Evolutionary conservation across 2,329 filamentous ascomycete genomes (phyloP).

Genomic region (Pezicula radicicola): DNA sequence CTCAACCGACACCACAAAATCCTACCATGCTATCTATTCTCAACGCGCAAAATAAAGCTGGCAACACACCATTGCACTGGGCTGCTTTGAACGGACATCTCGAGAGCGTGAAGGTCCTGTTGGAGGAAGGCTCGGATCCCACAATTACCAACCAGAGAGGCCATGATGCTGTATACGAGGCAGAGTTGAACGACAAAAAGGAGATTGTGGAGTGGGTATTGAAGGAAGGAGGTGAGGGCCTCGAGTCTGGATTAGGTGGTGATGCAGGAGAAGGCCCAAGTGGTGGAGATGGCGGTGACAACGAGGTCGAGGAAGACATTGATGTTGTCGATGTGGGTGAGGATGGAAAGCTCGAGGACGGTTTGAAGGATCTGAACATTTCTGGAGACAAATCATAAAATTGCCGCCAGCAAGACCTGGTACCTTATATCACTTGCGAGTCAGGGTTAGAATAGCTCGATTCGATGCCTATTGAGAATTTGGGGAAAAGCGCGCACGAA

Average conservation of each 20-base stretch:
- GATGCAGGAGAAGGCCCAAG: slow-evolving; percentile 13
- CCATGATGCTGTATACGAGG: slow-evolving; percentile 74
- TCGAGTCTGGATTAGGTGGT: slow-evolving; percentile 30
- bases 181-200: slow-evolving; percentile 66
- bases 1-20: slow-evolving; percentile 25
- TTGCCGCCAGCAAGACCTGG: too few species aligned
- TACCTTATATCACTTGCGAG: too few species aligned
- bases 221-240: slow-evolving; percentile 33
- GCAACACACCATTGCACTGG: slow-evolving; percentile 94
- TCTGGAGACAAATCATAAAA: background rate
- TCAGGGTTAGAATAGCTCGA: too few species aligned
- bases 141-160: slow-evolving; percentile 79
- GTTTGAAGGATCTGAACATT: background rate
- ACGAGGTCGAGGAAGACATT: slow-evolving; percentile 7
- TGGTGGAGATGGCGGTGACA: slow-evolving; percentile 4
- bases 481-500: too few species aligned
- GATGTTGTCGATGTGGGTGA: slow-evolving; percentile 7
- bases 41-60: slow-evolving; percentile 71
- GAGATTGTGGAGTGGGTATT: slow-evolving; percentile 56
- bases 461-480: too few species aligned
- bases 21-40: slow-evolving; percentile 45
- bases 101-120: slow-evolving; percentile 71
- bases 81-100: slow-evolving; percentile 87
- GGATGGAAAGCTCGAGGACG: background rate
- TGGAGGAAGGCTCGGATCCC: slow-evolving; percentile 74